These are phyloP conservation scores for Oryza meyeriana DNA, from an alignment of 176 grass and related monocot species.

Conservation along the genomic window DNA sequence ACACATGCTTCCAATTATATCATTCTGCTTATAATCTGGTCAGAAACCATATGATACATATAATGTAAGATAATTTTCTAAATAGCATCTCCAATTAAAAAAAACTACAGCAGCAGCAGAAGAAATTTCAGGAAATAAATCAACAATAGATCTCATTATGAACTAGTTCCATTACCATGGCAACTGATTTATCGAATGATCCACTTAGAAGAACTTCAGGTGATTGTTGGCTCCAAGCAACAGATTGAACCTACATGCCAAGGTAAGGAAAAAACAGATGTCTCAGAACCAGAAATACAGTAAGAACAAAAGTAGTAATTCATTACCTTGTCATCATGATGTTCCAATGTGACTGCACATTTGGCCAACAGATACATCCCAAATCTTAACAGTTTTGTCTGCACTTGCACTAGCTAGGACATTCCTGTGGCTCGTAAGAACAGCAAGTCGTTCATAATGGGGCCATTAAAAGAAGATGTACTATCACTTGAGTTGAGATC, in stretches of 20 bases:
- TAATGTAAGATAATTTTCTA: background rate
- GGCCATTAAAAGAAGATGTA: background rate
- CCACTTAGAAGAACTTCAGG: constrained; percentile 89
- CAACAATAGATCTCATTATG: background rate
- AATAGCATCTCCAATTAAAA: background rate
- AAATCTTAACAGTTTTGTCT: constrained; percentile 79
- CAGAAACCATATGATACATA: background rate
- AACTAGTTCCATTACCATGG: constrained; percentile 43
- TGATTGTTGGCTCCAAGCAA: constrained; percentile 67
- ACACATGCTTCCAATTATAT: background rate
- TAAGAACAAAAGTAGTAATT: constrained; percentile 7
- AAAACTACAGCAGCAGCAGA: background rate
- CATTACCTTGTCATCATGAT: constrained; percentile 89
- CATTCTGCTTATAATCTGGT: background rate
- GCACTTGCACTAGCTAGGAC: constrained; percentile 95
- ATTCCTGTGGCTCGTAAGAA: constrained; percentile 51
- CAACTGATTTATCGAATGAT: constrained; percentile 91
- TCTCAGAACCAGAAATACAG: background rate
- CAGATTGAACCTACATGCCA: constrained; percentile 69
- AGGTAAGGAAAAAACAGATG: constrained; percentile 17
- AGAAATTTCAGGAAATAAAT: background rate
- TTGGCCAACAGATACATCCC: constrained; percentile 72
- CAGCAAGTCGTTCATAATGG: background rate
- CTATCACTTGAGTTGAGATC: constrained; percentile 15
- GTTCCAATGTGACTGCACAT: constrained; percentile 70